phyloP scores from a whole-genome alignment of 202 grass and related monocot genomes.

The Schoenoplectus tabernaemontani region DNA sequence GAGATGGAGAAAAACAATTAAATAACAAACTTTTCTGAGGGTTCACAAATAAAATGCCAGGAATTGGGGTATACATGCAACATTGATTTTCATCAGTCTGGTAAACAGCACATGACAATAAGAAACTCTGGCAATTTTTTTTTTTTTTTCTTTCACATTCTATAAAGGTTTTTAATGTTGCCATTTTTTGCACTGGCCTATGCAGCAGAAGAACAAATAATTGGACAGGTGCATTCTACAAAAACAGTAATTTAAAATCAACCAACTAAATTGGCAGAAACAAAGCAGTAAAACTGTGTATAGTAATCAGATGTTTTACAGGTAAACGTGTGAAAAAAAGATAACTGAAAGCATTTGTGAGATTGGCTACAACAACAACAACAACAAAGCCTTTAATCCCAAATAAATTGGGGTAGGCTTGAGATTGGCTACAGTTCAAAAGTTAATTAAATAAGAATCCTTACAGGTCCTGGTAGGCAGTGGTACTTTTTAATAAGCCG shows the following conservation, averaged over 20 bases:
- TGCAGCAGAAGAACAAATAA: not conserved
- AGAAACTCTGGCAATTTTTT: not conserved
- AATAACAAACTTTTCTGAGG: not conserved
- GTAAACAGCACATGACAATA: not conserved
- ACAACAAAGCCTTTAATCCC: too few relatives aligned
- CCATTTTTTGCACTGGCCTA: not conserved
- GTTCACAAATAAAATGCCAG: not conserved
- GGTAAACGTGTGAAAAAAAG: not conserved
- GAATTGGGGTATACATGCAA: not conserved
- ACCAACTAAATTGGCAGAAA: not conserved
- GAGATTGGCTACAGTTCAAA: not conserved
- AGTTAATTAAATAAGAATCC: slow-evolving; percentile 22
- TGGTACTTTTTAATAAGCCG: slow-evolving; percentile 45
- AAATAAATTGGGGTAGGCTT: too few relatives aligned
- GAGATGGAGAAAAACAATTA: not conserved
- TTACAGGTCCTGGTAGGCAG: slow-evolving; percentile 85
- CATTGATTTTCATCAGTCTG: not conserved
- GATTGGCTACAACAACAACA: too few relatives aligned
- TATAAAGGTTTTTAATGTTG: not conserved
- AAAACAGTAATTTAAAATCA: not conserved
- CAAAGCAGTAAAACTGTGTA: not conserved
- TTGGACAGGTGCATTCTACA: not conserved
- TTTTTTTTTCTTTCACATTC: not conserved
- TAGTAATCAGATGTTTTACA: not conserved
- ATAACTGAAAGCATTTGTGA: not conserved